Evolutionary conservation across 768 basidiomycete genomes (phyloP), one percentile per base, ranked within the genome.

Genomic region (Imleria badia): DNA sequence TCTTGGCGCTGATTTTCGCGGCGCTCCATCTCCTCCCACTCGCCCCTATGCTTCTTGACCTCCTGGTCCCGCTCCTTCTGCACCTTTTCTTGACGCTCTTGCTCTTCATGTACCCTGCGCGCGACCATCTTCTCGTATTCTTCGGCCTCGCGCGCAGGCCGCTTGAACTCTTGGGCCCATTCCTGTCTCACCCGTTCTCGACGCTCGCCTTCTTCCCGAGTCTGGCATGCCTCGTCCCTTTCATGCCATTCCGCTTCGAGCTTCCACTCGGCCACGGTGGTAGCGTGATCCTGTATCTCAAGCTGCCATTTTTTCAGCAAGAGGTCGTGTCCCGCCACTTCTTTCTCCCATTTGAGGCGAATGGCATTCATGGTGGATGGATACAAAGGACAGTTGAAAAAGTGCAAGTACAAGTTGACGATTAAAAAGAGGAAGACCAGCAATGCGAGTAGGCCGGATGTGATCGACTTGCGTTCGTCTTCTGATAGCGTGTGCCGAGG

Each of bases 1-100:
- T 62, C 60, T 31, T 5, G 48, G 19, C 13, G 55, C 42, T 52
- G 17, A 2, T 39, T 12, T 49, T 64, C 63, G 12, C 13, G 56
- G 34, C 43, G 53, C n/a, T 55, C 44, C 39, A 49, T 54, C 15
- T 61, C 60, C 12, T 61, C 54, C n/a, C 31, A 50, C n/a, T 58
- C 40, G n/a, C n/a, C 40, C 20, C 0, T 29, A n/a, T 65, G 53
- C 2, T 40, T 36, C 34, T 52, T 31, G 4, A n/a, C 39, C 20
- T 60, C 55, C 10, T 22, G 29, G 7, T 3, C 50, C 62, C 61
- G 63, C 29, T 42, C 35, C 36, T 14, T 11, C 17, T 42, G 51
- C 13, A 44, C 51, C 40, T 20, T 48, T 35, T 47, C 48, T 39
- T 46, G 51, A 5, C 36, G 47, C 14, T 39, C 31, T 26, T 48